Percentiles rank a stretch among this genome's conserved stretches.
These are phyloP conservation scores for Venturia pyrina DNA, from an alignment of 2,329 filamentous ascomycete genomes.

Conservation along the genomic window DNA sequence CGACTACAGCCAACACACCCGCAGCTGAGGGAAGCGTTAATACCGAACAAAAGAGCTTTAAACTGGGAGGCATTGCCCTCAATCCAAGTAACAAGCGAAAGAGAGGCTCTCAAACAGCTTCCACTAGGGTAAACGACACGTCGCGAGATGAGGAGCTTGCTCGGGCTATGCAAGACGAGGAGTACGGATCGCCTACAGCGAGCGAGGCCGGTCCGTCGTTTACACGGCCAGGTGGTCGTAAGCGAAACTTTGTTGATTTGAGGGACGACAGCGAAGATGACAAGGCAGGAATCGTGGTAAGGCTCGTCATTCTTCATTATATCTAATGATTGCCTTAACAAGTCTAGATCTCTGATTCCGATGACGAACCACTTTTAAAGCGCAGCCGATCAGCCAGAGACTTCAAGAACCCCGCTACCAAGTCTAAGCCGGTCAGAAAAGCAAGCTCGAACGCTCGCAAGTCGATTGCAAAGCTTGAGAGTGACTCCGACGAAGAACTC, in stretches of 20 bases:
- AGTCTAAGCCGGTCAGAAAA: background rate
- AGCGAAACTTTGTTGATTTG: conserved; percentile 18
- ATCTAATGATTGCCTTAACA: background rate
- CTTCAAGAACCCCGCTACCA: background rate
- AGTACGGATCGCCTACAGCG: conserved; percentile 27
- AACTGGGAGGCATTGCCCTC: conserved; percentile 18
- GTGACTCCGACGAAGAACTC: conserved; percentile 15
- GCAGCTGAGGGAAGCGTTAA: conserved; percentile 22
- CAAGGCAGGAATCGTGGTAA: background rate
- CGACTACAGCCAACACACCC: conserved; percentile 48
- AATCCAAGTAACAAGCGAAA: conserved; percentile 18
- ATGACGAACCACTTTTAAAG: conserved; percentile 7
- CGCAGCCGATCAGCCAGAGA: background rate
- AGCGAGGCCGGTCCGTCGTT: conserved; percentile 14
- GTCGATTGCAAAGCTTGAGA: conserved; percentile 4
- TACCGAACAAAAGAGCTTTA: conserved; percentile 15
- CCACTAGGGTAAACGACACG: conserved; percentile 23
- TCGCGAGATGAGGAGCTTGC: conserved; percentile 44
- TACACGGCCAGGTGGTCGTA: conserved; percentile 26
- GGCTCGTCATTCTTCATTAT: background rate
- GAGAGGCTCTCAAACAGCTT: conserved; percentile 15
- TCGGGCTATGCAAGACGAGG: conserved; percentile 45
- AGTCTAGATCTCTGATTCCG: background rate
- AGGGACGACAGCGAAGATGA: conserved; percentile 17
- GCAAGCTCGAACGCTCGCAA: background rate